Percentiles rank a stretch among this genome's conserved stretches.
Evolutionary conservation across 2,329 filamentous ascomycete genomes (phyloP).

Genomic region (Ophiostoma himal-ulmi): DNA sequence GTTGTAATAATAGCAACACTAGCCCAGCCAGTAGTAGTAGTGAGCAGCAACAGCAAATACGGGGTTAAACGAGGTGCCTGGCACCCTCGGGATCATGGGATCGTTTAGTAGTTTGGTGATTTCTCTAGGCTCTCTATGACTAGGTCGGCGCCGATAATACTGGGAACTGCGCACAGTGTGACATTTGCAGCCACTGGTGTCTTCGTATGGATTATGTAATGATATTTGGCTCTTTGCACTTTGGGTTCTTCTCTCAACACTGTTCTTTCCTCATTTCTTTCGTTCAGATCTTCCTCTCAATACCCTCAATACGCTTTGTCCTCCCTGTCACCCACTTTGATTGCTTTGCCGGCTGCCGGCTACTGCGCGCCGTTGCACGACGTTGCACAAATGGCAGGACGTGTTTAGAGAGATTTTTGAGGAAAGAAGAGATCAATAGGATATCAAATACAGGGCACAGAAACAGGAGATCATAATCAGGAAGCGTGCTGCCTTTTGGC

Average conservation of each 20-base stretch:
- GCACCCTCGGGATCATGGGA: neutral
- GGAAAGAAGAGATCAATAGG: neutral
- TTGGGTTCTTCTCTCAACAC: too few relatives aligned
- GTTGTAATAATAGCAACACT: neutral
- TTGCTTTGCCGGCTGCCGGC: slow-evolving; percentile 2
- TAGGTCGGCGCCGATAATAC: neutral
- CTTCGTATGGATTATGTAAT: slow-evolving; percentile 3
- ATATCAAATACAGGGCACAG: neutral
- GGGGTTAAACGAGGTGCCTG: slow-evolving; percentile 9
- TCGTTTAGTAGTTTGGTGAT: neutral
- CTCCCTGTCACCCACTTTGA: neutral
- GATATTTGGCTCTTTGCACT: neutral
- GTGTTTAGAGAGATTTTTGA: neutral
- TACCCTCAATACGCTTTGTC: neutral
- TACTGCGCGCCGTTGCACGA: slow-evolving; percentile 16
- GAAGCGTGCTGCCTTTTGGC: neutral
- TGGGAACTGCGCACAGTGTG: neutral
- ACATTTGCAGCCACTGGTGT: neutral
- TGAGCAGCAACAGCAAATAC: neutral
- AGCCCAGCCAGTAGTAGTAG: neutral
- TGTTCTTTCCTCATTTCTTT: too few relatives aligned
- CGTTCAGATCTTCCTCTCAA: neutral
- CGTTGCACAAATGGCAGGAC: slow-evolving; percentile 18
- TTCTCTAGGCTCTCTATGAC: slow-evolving; percentile 1
- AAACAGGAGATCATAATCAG: neutral